Conservation (phyloP, 2,329 filamentous ascomycete genomes). For the Neonectria sp. region DNA sequence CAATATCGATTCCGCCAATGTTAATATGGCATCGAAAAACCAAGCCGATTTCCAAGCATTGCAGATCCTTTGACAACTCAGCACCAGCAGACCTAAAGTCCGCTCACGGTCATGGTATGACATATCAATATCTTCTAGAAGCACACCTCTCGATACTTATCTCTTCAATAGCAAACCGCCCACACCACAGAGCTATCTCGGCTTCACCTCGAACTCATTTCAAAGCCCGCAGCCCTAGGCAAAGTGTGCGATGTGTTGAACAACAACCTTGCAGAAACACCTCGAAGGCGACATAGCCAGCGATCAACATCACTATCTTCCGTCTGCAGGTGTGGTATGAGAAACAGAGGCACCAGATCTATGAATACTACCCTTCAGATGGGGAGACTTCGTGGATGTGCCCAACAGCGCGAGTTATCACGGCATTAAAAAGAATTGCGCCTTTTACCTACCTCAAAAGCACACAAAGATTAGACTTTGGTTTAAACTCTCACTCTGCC, state of each 20-base stretch:
- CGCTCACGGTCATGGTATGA: neutral
- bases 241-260: neutral
- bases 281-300: neutral
- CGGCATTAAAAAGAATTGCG: neutral
- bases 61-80: neutral
- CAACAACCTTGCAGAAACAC: neutral
- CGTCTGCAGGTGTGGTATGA: neutral
- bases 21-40: neutral
- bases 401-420: neutral
- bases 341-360: neutral
- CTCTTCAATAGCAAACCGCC: neutral
- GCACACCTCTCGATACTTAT: too few species aligned
- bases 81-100: constrained; percentile 1
- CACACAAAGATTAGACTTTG: neutral
- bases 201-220: neutral
- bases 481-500: neutral
- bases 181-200: neutral
- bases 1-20: neutral
- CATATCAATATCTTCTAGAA: neutral
- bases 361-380: neutral
- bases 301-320: neutral
- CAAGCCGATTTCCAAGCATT: neutral
- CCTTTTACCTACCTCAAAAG: neutral
- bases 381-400: neutral
- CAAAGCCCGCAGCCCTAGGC: neutral